Percentiles rank a stretch among this genome's conserved stretches.
Evolutionary conservation across 805 yeast species (phyloP).

Genomic region (Metschnikowia koreensis): DNA sequence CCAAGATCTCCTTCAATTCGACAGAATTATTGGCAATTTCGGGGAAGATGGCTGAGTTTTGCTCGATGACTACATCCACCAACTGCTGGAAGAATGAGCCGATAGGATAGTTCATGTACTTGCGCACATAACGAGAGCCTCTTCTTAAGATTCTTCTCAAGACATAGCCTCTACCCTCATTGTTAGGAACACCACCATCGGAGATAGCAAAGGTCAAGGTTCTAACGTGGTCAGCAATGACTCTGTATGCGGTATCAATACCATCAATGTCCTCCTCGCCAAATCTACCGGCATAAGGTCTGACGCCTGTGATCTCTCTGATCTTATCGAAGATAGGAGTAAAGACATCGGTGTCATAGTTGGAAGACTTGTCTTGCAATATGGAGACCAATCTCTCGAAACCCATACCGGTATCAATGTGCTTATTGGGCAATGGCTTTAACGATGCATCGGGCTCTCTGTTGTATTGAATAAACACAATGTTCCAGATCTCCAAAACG

Average conservation of each 20-base stretch:
- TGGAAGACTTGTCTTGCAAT: slow-evolving; percentile 85
- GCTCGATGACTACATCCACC: slow-evolving; percentile 89
- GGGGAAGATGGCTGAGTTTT: slow-evolving; percentile 87
- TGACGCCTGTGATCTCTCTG: slow-evolving; percentile 89
- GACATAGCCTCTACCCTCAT: slow-evolving; percentile 98
- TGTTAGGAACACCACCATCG: slow-evolving; percentile 99
- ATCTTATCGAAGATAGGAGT: slow-evolving; percentile 82
- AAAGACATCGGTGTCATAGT: slow-evolving; percentile 97
- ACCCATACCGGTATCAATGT: slow-evolving; percentile 98
- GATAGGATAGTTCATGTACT: slow-evolving; percentile 92
- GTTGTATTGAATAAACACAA: slow-evolving; percentile 95
- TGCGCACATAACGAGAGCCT: slow-evolving; percentile 96
- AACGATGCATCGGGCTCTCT: slow-evolving; percentile 85
- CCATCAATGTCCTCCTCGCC: slow-evolving; percentile 93
- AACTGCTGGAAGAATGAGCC: slow-evolving; percentile 90
- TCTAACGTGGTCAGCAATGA: slow-evolving; percentile 97
- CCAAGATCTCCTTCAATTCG: slow-evolving; percentile 82
- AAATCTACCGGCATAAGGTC: slow-evolving; percentile 88
- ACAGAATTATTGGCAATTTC: slow-evolving; percentile 72
- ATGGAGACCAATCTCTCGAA: slow-evolving; percentile 96
- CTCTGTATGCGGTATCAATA: slow-evolving; percentile 96
- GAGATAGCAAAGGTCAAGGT: slow-evolving; percentile 94
- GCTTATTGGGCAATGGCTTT: slow-evolving; percentile 86
- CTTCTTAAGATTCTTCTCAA: slow-evolving; percentile 95
- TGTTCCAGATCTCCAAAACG: slow-evolving; percentile 96